Base-by-base conservation (phyloP, 305 asterid genomes). In the Nicotiana rustica region DNA sequence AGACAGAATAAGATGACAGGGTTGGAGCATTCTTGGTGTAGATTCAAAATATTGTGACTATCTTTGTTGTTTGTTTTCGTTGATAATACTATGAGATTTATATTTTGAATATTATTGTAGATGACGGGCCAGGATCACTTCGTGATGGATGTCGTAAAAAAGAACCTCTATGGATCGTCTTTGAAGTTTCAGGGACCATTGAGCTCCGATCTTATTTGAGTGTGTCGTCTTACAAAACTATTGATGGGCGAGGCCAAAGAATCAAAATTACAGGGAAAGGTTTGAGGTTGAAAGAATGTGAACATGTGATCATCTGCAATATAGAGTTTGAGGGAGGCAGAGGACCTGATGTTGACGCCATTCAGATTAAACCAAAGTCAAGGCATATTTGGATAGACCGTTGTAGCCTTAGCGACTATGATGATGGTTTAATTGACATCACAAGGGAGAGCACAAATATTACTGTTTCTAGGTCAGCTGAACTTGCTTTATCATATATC, bases 111-210 rank as follows among this genome's bases (percentile, higher is more conserved):
- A 29, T 29, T 52, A 25, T 49, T 82, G 59, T 47, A 95, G 99
- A 95, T 73, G 99, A 95, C 6, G 98, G 99, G 44, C 98, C 98
- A 17, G 99, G 98, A 79, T 94, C 99, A 36, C 93, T 95, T 25
- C 96, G 97, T 1, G 86, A 86, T n/a, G 99, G 92, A 33, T 95
- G 99, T 80, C 97, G 97, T 15, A 76, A 80, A 69, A 87, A 90
- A 85, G 98, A 93, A 75, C 95, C 99, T 49, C 77, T 95, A 4
- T 94, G 99, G 99, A 92, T 95, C 36, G 69, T 91, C 73, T 95
- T 95, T 79, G 91, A 92, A 70, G 89, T 94, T 78, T 94, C 99
- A 0, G 99, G 99, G 86, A 90, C 92, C 61, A 94, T 95, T 80
- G 92, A 95, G 67, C 97, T 94, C 78, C 82, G 84, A 3, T 95